Base-by-base conservation (phyloP, 768 basidiomycete genomes). In the Tubosaeta brunneosetosa region DNA sequence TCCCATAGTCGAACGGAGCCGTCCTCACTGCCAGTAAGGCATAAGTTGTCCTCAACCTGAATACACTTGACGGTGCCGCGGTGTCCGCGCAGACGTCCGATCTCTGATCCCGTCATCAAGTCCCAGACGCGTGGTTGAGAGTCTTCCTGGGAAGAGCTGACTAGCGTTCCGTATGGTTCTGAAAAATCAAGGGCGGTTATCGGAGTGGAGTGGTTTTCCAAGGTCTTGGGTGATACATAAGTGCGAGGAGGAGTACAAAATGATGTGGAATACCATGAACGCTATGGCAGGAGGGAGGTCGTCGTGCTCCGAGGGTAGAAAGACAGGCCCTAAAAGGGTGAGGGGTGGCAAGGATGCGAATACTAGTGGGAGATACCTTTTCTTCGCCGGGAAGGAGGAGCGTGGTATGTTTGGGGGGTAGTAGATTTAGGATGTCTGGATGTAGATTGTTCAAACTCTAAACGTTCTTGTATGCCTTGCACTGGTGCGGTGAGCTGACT, bases 281-380 rank as follows among this genome's bases (percentile, higher is more conserved):
- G 95, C 97, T 6, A 98, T 83, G 1, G 92, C 93, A 8, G 86
- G 82, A 9, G 97, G 97, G 29, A 99, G 77, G 49, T 97, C 93
- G 60, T 94, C 92, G 60, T 99, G 97, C 66, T 98, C 97, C 16
- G 94, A 97, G 4, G 97, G 97, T 44, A 99, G 68, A 75, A 99
- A 98, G 16, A 91, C 91, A 0, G 95, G 94, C 2, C 95, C 94
- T 86, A 25, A 48, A 16, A 12, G 36, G 46, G 29, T 65, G 56
- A 57, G 55, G 42, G 11, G 27, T 5, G 26, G 31, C 6, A 14
- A 25, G 25, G 17, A 41, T 17, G 17, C n/a, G 9, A 27, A 47
- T 2, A 26, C 0, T 10, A 4, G 33, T 27, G 11, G 25, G 27
- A 11, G 3, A 48, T 54, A 68, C 68, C 68, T 60, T 66, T 71